Evolutionary conservation across 805 yeast species (phyloP), one percentile per base, ranked within the genome.

Genomic region (Metschnikowia hibisci): DNA sequence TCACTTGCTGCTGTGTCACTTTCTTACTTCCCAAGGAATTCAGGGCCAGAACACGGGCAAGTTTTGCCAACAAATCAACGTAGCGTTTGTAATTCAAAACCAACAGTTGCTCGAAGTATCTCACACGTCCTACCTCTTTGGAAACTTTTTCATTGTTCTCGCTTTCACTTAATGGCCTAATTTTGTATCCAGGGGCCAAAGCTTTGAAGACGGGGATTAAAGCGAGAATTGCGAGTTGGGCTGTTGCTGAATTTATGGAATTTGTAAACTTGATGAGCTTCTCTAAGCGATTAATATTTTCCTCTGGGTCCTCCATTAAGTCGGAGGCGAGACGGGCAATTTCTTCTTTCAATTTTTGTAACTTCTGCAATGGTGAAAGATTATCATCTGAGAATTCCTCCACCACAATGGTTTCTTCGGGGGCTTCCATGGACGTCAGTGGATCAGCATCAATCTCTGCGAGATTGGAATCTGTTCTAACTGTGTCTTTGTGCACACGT

Each of bases 291-390:
- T 76, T 58, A 6, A 84, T 72, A 55, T 90, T 78, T 56, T 87
- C 96, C 61, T 93, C 98, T 6, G 98, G 96, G 45, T 87, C 87
- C 59, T 89, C 95, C 55, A 80, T 80, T 28, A 91, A 65, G 32
- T 76, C 76, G 31, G 87, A 85, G 1, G 95, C 96, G 38, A 83
- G 62, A 14, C 77, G 80, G 0, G 98, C 96, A 32, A 93, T 77
- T 43, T 85, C 87, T 64, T 89, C 97, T 56, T 89, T 86, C 32
- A 85, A 69, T 44, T 77, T 74, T 6, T 73, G 53, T 20, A 87
- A 67, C 43, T 71, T 72, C 58, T 84, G 84, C 44, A 62, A 66
- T 1, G 80, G 78, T 0, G 77, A 55, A 11, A 75, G 55, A 30
- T 53, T 63, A 12, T 27, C 42, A 8, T 37, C 40, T 29, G 18